Evolutionary conservation across 768 basidiomycete species (phyloP).

Genomic region (Panus rudis): DNA sequence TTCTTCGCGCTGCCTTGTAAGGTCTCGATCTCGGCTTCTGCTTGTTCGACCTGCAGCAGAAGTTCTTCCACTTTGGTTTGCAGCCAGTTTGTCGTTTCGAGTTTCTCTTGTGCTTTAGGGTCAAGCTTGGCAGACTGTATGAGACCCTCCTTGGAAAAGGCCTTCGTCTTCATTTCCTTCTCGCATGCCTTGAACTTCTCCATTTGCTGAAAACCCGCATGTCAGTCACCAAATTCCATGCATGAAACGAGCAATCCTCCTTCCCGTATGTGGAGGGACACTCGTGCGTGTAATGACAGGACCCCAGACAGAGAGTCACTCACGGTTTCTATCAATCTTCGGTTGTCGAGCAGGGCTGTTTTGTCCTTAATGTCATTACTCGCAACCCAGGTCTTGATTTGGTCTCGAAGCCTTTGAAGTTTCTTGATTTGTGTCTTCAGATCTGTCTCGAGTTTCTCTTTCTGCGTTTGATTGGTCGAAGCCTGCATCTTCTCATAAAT

Average conservation of each 20-base stretch:
- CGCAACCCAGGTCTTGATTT: constrained; percentile 94
- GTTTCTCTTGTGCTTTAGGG: constrained; percentile 95
- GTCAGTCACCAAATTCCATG: constrained; percentile 10
- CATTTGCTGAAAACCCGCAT: constrained; percentile 79
- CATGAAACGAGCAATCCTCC: background rate
- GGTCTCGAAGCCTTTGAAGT: constrained; percentile 74
- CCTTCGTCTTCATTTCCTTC: constrained; percentile 99
- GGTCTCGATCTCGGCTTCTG: constrained; percentile 92
- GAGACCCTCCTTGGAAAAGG: constrained; percentile 97
- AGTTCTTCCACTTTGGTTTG: constrained; percentile 87
- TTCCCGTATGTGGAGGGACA: constrained; percentile 1
- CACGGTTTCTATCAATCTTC: constrained; percentile 95
- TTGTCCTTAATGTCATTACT: constrained; percentile 99
- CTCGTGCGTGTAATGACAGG: too few species aligned
- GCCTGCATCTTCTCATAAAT: constrained; percentile 99
- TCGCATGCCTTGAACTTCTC: constrained; percentile 99
- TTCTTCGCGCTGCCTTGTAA: constrained; percentile 76
- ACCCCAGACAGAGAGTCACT: constrained; percentile 32
- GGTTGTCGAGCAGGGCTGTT: constrained; percentile 82
- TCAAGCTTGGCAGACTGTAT: constrained; percentile 92
- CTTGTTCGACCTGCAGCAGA: constrained; percentile 84
- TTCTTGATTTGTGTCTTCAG: constrained; percentile 99
- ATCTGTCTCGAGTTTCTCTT: constrained; percentile 95
- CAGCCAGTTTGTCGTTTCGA: constrained; percentile 83
- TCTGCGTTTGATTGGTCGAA: constrained; percentile 93